Percentiles rank a stretch among this genome's conserved stretches.
phyloP scores from a whole-genome alignment of 2,329 filamentous ascomycete species.

The Aureobasidium sp. region DNA sequence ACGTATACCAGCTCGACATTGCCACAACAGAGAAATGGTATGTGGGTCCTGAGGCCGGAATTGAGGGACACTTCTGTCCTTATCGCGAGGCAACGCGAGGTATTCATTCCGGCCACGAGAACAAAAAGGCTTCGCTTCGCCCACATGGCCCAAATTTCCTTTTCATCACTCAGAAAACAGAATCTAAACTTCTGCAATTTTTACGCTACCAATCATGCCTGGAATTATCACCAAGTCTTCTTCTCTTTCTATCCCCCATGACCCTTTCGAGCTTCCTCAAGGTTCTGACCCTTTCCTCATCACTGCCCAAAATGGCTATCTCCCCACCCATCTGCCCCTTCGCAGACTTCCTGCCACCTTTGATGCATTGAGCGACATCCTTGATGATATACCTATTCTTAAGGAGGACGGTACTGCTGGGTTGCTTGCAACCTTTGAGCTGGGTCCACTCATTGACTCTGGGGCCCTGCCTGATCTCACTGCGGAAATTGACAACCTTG shows the following conservation, averaged over 20 bases:
- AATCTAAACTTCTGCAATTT: not conserved
- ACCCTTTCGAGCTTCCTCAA: conserved; percentile 58
- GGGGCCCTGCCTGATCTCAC: conserved; percentile 69
- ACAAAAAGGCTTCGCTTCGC: not conserved
- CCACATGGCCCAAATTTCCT: not conserved
- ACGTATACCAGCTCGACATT: not conserved
- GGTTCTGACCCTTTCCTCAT: conserved; percentile 61
- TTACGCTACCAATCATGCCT: conserved; percentile 3
- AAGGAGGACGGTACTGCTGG: conserved; percentile 67
- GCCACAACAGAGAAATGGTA: not conserved
- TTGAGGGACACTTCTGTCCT: not conserved
- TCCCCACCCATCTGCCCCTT: conserved; percentile 52
- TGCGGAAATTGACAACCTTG: conserved; percentile 46
- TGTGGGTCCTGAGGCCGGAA: conserved; percentile 16
- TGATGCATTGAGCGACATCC: conserved; percentile 61
- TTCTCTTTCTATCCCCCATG: conserved; percentile 52
- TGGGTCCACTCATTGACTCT: conserved; percentile 64
- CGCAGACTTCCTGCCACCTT: conserved; percentile 65
- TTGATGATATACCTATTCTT: conserved; percentile 72
- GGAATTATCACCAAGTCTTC: not conserved
- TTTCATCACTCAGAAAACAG: not conserved
- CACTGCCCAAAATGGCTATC: conserved; percentile 65
- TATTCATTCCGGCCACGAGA: not conserved
- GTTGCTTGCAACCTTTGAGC: conserved; percentile 64
- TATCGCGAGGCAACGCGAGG: not conserved